A percentile compares a stretch with the other conserved stretches of the same genome.
These are phyloP conservation scores for Yamadazyma conglobata DNA, from an alignment of 1,139 yeast species.

Conservation along the genomic window DNA sequence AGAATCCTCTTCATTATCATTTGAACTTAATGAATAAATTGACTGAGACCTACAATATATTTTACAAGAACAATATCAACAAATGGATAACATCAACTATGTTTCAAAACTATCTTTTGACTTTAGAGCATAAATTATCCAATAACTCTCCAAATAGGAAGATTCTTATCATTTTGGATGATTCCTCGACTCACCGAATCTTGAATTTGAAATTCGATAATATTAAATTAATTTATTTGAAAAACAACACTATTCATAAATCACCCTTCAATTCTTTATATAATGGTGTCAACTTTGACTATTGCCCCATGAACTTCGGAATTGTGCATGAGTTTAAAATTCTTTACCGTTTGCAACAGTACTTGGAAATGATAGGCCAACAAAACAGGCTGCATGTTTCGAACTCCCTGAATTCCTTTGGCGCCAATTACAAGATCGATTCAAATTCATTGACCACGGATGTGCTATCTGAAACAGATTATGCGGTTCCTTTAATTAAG, in stretches of 20 bases:
- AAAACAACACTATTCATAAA: conserved; percentile 39
- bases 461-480: conserved; percentile 36
- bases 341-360: conserved; percentile 57
- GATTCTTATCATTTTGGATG: conserved; percentile 55
- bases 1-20: conserved; percentile 15
- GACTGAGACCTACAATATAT: conserved; percentile 48
- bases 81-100: conserved; percentile 66
- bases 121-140: conserved; percentile 53
- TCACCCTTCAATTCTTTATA: conserved; percentile 35
- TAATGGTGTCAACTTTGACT: conserved; percentile 42
- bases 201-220: conserved; percentile 53
- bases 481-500: conserved; percentile 47
- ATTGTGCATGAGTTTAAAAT: conserved; percentile 60
- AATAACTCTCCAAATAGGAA: conserved; percentile 41
- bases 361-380: conserved; percentile 45
- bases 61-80: conserved; percentile 58
- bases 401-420: conserved; percentile 3
- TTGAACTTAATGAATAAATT: conserved; percentile 39
- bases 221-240: conserved; percentile 44
- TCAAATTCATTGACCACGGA: conserved; percentile 17
- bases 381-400: conserved; percentile 20
- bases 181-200: conserved; percentile 61
- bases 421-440: conserved; percentile 11
- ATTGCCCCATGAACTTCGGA: conserved; percentile 64
- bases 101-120: conserved; percentile 59